Evolutionary conservation across 1,284 basidiomycete species (phyloP), one percentile per base, ranked within the genome.

Genomic region (Rhodotorula sp.): DNA sequence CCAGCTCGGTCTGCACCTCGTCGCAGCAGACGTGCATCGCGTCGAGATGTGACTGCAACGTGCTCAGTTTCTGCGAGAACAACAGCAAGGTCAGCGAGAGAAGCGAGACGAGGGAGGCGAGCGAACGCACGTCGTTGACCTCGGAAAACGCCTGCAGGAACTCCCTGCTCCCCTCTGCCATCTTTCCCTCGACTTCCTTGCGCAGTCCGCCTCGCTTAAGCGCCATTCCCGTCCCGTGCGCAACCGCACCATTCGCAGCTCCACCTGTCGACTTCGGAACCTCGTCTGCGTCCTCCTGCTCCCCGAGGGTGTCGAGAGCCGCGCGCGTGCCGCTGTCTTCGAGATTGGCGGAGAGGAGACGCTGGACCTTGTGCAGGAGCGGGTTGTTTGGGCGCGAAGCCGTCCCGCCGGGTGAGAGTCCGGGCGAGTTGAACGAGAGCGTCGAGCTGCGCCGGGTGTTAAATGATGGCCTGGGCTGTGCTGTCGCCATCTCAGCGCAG

Each of bases 131-230:
- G 82, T 90, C 85, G 82, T 96, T 90, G 30, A 96, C 91, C 75
- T 92, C 88, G 19, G 87, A 87, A 68, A 97, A 90, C 0, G 91
- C 91, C 49, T 86, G 84, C 63, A 97, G 80, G 79, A 97, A 94
- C 72, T 87, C 85, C 57, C 86, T 84, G 73, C 91, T 92, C 3
- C 91, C 90, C 62, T 89, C 86, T 0, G 89, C 87, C 51, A 96
- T 83, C 77, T 87, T 88, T 62, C 83, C 83, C 79, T 96, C 93
- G 78, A 94, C 87, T 79, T 97, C 93, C 65, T 87, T 84, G 67
- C 90, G 86, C 62, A 97, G 83, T 77, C 88, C 87, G 4, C 68
- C 68, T 64, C 92, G 32, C 61, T 63, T 48, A 61, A 76, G 69
- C 2, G 76, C 78, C 11, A 81, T 78, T 27, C 81, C 80, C 17